phyloP scores from a whole-genome alignment of 2,329 filamentous ascomycete genomes.

The Pseudopyrenochaeta lycopersici region DNA sequence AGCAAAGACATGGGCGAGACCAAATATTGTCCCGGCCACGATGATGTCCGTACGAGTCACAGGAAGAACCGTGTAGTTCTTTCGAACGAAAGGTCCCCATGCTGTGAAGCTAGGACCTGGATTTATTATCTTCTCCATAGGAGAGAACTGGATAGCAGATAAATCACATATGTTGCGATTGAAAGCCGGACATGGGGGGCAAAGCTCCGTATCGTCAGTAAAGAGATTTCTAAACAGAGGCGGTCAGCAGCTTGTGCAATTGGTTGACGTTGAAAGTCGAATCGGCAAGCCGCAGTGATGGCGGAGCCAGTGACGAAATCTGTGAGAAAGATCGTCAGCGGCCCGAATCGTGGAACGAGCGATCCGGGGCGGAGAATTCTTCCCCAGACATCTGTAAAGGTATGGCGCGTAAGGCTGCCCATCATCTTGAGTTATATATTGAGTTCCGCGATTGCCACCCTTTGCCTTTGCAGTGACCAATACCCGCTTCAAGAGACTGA shows the following conservation, averaged over 20 bases:
- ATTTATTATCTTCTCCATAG: conserved; percentile 22
- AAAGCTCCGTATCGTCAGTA: conserved; percentile 20
- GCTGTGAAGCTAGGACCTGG: conserved; percentile 26
- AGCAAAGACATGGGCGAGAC: conserved; percentile 28
- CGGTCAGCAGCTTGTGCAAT: not conserved
- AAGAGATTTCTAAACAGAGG: not conserved
- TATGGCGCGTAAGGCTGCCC: not conserved
- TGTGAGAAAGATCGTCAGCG: not conserved
- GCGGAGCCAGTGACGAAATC: not conserved
- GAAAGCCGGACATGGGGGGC: conserved; percentile 1
- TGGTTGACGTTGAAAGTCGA: not conserved
- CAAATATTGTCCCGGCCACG: conserved; percentile 29
- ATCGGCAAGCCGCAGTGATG: not conserved
- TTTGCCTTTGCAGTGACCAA: no score
- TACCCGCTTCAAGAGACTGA: no score
- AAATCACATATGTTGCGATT: not conserved
- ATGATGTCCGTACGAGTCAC: conserved; percentile 29
- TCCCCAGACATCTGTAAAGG: not conserved
- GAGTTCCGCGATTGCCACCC: no score
- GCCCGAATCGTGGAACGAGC: not conserved
- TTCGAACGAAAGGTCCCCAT: conserved; percentile 36
- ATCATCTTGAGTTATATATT: not conserved
- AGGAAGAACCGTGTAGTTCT: conserved; percentile 24
- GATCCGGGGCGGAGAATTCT: not conserved
- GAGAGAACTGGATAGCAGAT: not conserved